A percentile compares a stretch with the other conserved stretches of the same genome.
These are phyloP conservation scores for Mucor indicus DNA, from an alignment of 371 early-diverging fungal genomes.

Conservation along the genomic window DNA sequence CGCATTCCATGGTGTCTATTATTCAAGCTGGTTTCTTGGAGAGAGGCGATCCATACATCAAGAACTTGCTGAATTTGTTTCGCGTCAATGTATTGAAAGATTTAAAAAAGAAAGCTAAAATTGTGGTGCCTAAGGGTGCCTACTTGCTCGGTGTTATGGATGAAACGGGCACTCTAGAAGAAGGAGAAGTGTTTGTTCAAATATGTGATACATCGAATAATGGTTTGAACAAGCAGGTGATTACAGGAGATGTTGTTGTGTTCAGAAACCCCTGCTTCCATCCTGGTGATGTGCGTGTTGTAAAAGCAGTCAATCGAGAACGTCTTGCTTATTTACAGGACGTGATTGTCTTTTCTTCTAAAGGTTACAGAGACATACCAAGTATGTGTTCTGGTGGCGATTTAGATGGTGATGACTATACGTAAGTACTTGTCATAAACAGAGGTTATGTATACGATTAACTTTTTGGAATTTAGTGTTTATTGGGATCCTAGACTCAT, in stretches of 20 bases:
- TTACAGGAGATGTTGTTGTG: slow-evolving; percentile 52
- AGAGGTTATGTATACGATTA: no score
- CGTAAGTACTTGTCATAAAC: slow-evolving; percentile 35
- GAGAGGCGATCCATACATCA: slow-evolving; percentile 53
- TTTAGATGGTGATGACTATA: slow-evolving; percentile 83
- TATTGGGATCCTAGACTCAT: slow-evolving; percentile 72
- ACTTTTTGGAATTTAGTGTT: slow-evolving; percentile 41
- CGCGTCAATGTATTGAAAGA: slow-evolving; percentile 57
- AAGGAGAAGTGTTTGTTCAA: slow-evolving; percentile 71
- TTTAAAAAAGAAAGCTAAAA: slow-evolving; percentile 66
- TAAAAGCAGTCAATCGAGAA: slow-evolving; percentile 61
- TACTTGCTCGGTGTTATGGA: slow-evolving; percentile 79
- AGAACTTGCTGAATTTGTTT: slow-evolving; percentile 55
- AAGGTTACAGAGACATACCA: slow-evolving; percentile 71
- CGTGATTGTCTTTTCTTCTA: slow-evolving; percentile 78
- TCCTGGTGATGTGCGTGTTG: slow-evolving; percentile 80
- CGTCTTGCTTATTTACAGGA: slow-evolving; percentile 59
- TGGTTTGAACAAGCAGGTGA: slow-evolving; percentile 18
- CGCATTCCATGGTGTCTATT: slow-evolving; percentile 47
- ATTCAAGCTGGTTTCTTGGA: slow-evolving; percentile 60
- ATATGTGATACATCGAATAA: slow-evolving; percentile 25
- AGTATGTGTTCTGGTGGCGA: slow-evolving; percentile 84
- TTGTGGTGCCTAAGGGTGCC: slow-evolving; percentile 66
- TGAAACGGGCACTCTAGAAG: slow-evolving; percentile 63
- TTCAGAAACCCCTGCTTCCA: slow-evolving; percentile 78